A percentile compares a stretch with the other conserved stretches of the same genome.
phyloP scores from a whole-genome alignment of 495 filamentous ascomycete species.

The Penicillium robsamsonii region DNA sequence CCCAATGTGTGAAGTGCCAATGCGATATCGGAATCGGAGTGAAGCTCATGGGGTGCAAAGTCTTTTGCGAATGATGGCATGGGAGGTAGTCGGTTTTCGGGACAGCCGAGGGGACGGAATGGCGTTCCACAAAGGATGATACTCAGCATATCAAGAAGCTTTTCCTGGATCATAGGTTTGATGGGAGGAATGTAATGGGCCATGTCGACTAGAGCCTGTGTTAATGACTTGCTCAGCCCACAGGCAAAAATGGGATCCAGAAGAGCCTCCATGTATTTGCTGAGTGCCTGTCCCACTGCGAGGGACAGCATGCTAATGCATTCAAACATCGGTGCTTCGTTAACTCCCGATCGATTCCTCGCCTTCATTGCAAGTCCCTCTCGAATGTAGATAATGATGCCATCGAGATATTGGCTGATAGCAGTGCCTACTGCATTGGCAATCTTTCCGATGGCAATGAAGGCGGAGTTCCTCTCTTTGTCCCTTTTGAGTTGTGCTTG shows the following conservation, averaged over 20 bases:
- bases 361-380: constrained; percentile 84
- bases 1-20: constrained; percentile 89
- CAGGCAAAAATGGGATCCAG: constrained; percentile 97
- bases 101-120: constrained; percentile 88
- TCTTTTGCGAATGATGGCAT: constrained; percentile 83
- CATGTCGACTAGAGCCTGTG: constrained; percentile 95
- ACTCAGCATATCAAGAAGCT: constrained; percentile 90
- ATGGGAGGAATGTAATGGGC: constrained; percentile 97
- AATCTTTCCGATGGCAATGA: constrained; percentile 91
- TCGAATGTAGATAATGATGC: constrained; percentile 85
- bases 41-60: constrained; percentile 63
- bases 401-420: constrained; percentile 93
- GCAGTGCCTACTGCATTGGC: constrained; percentile 92
- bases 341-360: constrained; percentile 65
- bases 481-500: constrained; percentile 94
- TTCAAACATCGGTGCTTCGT: constrained; percentile 91
- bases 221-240: constrained; percentile 85
- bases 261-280: constrained; percentile 95
- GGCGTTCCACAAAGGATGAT: constrained; percentile 87
- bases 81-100: constrained; percentile 61
- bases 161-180: constrained; percentile 87
- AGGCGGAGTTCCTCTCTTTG: constrained; percentile 87
- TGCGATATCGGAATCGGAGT: constrained; percentile 84
- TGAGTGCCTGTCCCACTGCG: constrained; percentile 92
- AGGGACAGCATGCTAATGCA: constrained; percentile 96